phyloP scores from a whole-genome alignment of 78 protist genomes.

The Mastigamoeba balamuthi region DNA sequence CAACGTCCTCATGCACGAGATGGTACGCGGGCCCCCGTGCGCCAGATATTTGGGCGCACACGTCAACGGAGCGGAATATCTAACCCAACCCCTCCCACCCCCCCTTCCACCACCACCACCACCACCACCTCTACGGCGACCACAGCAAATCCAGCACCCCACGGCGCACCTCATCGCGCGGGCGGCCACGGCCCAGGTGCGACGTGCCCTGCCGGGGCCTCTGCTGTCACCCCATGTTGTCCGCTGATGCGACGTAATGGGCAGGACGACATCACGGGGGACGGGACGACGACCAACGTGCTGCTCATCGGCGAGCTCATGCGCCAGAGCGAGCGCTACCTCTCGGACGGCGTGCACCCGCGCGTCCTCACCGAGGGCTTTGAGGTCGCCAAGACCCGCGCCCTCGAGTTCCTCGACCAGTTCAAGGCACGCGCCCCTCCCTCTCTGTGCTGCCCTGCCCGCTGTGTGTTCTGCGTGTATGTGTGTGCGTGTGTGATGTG shows the following conservation, averaged over 20 bases:
- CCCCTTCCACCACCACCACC: not conserved
- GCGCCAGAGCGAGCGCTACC: conserved; percentile 79
- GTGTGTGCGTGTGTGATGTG: too few relatives aligned
- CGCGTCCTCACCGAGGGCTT: conserved; percentile 93
- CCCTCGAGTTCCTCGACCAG: conserved; percentile 58
- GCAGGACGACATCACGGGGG: conserved; percentile 96
- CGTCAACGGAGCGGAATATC: not conserved
- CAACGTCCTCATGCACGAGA: conserved; percentile 86
- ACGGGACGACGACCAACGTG: conserved; percentile 97
- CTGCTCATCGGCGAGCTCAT: conserved; percentile 95
- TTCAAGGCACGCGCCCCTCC: conserved; percentile 23
- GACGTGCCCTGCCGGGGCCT: too few relatives aligned
- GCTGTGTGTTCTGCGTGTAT: too few relatives aligned
- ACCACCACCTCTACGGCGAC: not conserved
- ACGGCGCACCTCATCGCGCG: conserved; percentile 98
- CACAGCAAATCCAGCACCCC: conserved; percentile 97
- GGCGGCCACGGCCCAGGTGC: conserved; percentile 94
- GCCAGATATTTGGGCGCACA: not conserved
- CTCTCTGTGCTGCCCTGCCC: too few relatives aligned
- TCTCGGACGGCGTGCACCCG: conserved; percentile 97
- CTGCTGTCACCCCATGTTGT: not conserved
- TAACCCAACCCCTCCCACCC: not conserved
- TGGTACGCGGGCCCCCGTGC: conserved; percentile 52
- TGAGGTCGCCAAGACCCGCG: conserved; percentile 73
- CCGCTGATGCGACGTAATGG: not conserved